Evolutionary conservation across 108 stramenopile genomes (phyloP), one percentile per base, ranked within the genome.

Genomic region (Pseudonitzschia multistriata): DNA sequence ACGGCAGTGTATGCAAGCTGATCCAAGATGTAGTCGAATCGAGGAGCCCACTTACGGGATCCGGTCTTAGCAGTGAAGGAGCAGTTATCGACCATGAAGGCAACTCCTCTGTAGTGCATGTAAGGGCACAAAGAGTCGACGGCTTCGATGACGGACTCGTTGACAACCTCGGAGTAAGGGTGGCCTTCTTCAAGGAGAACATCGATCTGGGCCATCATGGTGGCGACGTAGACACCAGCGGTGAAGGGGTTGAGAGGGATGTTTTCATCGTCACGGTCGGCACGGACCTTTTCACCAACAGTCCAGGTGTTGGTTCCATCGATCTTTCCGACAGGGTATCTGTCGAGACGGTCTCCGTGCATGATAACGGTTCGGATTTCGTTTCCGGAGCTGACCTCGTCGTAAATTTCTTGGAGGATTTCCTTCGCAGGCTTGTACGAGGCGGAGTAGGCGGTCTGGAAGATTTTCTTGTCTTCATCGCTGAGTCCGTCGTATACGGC

Each of bases 71-170:
- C 97, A 50, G 97, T 98, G 88, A 95, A 96, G 49, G 96, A 97
- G 90, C 97, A 98, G 90, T 98, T 98, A 80, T 98, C 97, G 59
- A 98, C 97, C 97, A 98, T 98, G 88, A 97, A 97, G 61, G 97
- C 95, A 77, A 98, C 94, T 17, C 97, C 96, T 71, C 92, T 81
- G 92, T 96, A 96, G 91, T 98, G 97, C 97, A 97, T 98, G 93
- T 98, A 98, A 21, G 97, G 97, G 80, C 96, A 96, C 49, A 98
- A 80, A 37, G 96, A 97, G 79, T 98, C 97, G 31, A 98, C 97
- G 49, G 97, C 97, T 81, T 98, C 97, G 77, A 98, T 98, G 65
- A 98, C 97, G 48, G 96, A 96, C 77, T 98, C 97, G 81, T 98
- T 98, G 68, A 98, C 93, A 74, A 97, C 94, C 87, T 98, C 97